Percentiles rank a stretch among this genome's conserved stretches.
Conservation (phyloP, 495 filamentous ascomycete species). For the Durotheca rogersii region DNA sequence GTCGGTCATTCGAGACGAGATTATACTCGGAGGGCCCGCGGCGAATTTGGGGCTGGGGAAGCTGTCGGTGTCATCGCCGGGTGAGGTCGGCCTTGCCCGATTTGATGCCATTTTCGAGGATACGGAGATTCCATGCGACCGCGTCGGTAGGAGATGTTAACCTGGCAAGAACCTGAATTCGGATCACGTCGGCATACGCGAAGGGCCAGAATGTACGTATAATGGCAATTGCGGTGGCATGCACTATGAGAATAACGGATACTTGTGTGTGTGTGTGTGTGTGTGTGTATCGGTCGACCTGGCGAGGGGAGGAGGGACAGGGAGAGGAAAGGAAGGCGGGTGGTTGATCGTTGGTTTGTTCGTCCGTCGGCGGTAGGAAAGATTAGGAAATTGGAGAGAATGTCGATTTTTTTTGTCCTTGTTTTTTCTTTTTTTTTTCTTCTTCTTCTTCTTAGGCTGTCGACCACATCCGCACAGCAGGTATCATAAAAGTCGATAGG, state of each 20-base stretch:
- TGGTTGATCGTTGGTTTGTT: conserved; percentile 9
- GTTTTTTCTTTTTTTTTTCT: neutral
- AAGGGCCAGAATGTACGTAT: neutral
- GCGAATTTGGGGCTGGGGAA: conserved; percentile 43
- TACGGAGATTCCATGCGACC: conserved; percentile 6
- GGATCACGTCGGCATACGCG: too few species aligned
- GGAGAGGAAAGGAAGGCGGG: neutral
- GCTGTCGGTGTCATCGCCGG: conserved; percentile 40
- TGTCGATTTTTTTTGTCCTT: conserved; percentile 31
- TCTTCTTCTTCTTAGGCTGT: neutral
- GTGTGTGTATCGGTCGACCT: neutral
- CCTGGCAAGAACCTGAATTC: too few species aligned
- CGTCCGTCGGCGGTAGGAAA: conserved; percentile 1
- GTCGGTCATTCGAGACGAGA: conserved; percentile 86
- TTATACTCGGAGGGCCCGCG: conserved; percentile 60
- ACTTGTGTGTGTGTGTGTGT: too few species aligned
- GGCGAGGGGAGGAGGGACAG: conserved; percentile 3
- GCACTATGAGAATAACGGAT: neutral
- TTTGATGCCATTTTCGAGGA: conserved; percentile 37
- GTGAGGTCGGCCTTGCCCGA: conserved; percentile 38
- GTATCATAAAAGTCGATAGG: conserved; percentile 29
- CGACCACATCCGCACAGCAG: conserved; percentile 24
- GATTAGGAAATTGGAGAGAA: conserved; percentile 16
- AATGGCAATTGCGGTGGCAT: neutral
- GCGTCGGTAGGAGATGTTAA: too few species aligned